phyloP scores from a whole-genome alignment of 331 rosid species.

The Pyracantha coccinea region DNA sequence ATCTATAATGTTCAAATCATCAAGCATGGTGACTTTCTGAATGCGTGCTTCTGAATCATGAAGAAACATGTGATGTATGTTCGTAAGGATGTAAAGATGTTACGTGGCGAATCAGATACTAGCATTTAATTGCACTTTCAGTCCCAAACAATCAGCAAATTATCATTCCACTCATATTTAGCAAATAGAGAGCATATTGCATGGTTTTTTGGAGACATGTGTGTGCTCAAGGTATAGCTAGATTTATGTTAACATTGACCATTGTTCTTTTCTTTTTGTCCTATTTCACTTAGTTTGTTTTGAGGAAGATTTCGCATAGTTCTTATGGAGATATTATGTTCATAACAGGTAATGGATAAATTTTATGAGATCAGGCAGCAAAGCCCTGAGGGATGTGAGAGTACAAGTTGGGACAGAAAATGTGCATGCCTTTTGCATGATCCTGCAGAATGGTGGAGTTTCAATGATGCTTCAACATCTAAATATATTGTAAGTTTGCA shows the following conservation, averaged over 20 bases:
- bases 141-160: background rate
- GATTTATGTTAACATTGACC: background rate
- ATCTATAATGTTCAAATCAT: background rate
- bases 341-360: slow-evolving; percentile 59
- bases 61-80: background rate
- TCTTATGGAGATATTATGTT: slow-evolving; percentile 19
- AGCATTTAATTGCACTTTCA: background rate
- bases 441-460: slow-evolving; percentile 71
- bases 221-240: background rate
- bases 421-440: slow-evolving; percentile 72
- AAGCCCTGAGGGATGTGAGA: slow-evolving; percentile 34
- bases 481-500: slow-evolving; percentile 72
- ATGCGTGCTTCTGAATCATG: background rate
- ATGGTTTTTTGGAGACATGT: background rate
- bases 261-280: background rate
- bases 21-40: background rate
- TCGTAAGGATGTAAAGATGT: background rate
- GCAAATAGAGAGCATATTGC: background rate
- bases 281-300: background rate
- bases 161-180: background rate
- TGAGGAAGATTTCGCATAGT: background rate
- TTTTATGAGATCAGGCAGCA: slow-evolving; percentile 72
- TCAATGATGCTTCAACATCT: slow-evolving; percentile 65
- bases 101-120: background rate
- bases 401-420: slow-evolving; percentile 64